These are phyloP conservation scores for Neurospora sp. DNA, from an alignment of 495 filamentous ascomycete species.

Conservation along the genomic window DNA sequence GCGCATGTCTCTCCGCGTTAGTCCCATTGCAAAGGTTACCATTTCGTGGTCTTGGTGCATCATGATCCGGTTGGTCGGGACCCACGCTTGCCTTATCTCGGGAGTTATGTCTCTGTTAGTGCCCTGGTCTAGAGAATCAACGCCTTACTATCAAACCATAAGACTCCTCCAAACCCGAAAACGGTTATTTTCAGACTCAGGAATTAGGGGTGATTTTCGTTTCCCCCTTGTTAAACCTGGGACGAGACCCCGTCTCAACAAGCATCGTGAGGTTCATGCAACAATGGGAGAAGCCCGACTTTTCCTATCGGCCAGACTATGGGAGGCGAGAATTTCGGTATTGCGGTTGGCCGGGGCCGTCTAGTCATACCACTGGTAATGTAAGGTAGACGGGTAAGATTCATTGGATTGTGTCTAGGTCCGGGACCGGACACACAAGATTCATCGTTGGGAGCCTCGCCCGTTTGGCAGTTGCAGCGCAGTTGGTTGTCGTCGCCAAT, in stretches of 20 bases:
- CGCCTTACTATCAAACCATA: too few relatives aligned
- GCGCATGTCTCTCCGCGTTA: not conserved
- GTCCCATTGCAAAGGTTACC: not conserved
- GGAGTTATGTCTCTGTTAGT: not conserved
- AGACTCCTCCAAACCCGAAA: too few relatives aligned
- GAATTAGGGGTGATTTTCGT: not conserved
- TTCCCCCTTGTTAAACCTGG: not conserved
- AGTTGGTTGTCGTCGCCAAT: not conserved
- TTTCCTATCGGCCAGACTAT: not conserved
- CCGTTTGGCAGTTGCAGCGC: not conserved
- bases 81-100: not conserved
- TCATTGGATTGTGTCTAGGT: not conserved
- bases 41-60: not conserved
- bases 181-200: too few relatives aligned
- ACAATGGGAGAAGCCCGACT: not conserved
- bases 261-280: not conserved
- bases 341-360: not conserved
- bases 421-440: not conserved
- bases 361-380: not conserved
- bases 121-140: too few relatives aligned
- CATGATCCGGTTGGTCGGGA: not conserved
- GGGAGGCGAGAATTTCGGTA: not conserved
- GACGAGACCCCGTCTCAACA: not conserved
- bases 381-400: not conserved
- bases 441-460: not conserved